Percentiles rank a stretch among this genome's conserved stretches.
phyloP scores from a whole-genome alignment of 2,329 filamentous ascomycete genomes.

The Penicillium sp. region DNA sequence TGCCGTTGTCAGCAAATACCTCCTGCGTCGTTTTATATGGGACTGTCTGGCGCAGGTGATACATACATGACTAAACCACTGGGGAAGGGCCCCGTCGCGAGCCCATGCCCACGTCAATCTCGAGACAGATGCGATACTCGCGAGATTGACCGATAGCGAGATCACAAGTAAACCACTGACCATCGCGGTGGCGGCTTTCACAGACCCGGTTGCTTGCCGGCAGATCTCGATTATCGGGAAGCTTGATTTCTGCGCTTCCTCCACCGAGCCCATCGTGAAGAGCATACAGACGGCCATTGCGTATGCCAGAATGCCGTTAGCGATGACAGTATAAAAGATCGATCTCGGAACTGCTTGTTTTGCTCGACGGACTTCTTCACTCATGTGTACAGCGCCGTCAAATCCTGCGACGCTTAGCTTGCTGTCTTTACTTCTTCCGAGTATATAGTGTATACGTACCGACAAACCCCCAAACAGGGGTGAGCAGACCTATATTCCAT shows the following conservation, averaged over 20 bases:
- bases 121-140: constrained; percentile 47
- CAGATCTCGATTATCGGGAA: constrained; percentile 47
- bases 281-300: constrained; percentile 42
- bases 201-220: constrained; percentile 40
- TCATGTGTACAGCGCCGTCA: constrained; percentile 50
- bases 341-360: constrained; percentile 46
- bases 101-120: constrained; percentile 52
- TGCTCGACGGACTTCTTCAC: constrained; percentile 45
- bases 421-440: too few relatives aligned
- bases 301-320: constrained; percentile 44
- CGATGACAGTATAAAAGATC: constrained; percentile 44
- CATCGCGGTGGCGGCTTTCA: constrained; percentile 41
- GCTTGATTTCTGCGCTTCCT: constrained; percentile 25
- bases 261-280: constrained; percentile 44
- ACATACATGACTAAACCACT: constrained; percentile 19
- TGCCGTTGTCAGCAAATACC: constrained; percentile 10
- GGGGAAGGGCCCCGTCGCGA: constrained; percentile 46
- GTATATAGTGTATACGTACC: constrained; percentile 2
- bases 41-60: background rate
- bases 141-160: constrained; percentile 37
- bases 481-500: constrained; percentile 39
- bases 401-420: constrained; percentile 34
- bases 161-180: constrained; percentile 30
- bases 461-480: constrained; percentile 26
- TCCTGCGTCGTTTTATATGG: background rate